These are phyloP conservation scores for Glycine tomentella DNA, from an alignment of 306 rosid genomes.

Conservation along the genomic window DNA sequence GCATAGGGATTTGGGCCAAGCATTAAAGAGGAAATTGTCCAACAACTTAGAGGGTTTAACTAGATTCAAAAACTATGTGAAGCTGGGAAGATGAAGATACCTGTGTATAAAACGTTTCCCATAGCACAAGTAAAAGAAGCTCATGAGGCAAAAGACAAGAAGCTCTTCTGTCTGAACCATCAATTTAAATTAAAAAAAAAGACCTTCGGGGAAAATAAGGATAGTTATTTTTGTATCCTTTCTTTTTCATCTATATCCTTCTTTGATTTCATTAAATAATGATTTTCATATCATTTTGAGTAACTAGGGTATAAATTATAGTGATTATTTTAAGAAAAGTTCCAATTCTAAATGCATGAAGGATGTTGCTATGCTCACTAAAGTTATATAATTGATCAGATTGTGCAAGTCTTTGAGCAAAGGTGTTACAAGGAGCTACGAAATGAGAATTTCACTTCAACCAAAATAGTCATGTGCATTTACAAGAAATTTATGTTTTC, in stretches of 20 bases:
- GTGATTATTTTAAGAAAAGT: constrained; percentile 37
- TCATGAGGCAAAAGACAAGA: constrained; percentile 85
- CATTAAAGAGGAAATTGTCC: too few species aligned
- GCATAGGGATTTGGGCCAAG: too few species aligned
- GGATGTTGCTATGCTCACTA: constrained; percentile 41
- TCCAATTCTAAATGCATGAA: constrained; percentile 34
- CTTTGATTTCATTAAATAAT: constrained; percentile 10
- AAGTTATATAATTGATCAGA: constrained; percentile 66
- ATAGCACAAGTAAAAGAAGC: constrained; percentile 85
- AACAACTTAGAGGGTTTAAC: constrained; percentile 77
- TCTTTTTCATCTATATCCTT: constrained; percentile 23
- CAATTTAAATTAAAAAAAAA: too few species aligned
- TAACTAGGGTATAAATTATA: background rate
- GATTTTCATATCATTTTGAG: background rate
- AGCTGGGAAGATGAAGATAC: constrained; percentile 84
- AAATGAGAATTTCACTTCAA: constrained; percentile 70
- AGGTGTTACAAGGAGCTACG: constrained; percentile 95
- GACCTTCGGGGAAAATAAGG: too few species aligned
- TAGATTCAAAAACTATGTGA: constrained; percentile 76
- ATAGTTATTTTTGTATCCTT: background rate
- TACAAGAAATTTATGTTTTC: constrained; percentile 80
- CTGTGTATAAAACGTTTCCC: constrained; percentile 86
- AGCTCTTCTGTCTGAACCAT: background rate
- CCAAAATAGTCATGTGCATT: constrained; percentile 83
- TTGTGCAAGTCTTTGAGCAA: constrained; percentile 80